A percentile compares a stretch with the other conserved stretches of the same genome.
These are phyloP conservation scores for Prototheca cutis DNA, from an alignment of 163 green algal genomes.

Conservation along the genomic window DNA sequence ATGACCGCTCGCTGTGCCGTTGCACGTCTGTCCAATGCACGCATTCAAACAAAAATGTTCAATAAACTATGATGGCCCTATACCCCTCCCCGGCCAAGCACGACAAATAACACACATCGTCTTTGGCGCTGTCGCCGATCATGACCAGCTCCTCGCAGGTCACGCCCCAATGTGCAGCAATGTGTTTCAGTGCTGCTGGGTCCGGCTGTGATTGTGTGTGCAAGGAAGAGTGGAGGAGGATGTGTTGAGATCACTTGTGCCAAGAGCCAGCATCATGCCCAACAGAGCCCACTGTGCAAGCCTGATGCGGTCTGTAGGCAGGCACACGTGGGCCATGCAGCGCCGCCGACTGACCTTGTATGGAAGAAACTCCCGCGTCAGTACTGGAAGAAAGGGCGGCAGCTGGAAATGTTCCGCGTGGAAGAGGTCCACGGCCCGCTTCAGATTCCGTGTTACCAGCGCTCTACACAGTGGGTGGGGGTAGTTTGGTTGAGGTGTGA, in stretches of 20 bases:
- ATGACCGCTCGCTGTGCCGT: too few relatives aligned
- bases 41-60: not conserved
- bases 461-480: too few relatives aligned
- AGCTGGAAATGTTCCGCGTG: constrained; percentile 18
- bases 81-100: too few relatives aligned
- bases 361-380: constrained; percentile 23
- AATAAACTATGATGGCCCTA: not conserved
- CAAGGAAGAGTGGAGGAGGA: too few relatives aligned
- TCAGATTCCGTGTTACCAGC: constrained; percentile 32
- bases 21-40: too few relatives aligned
- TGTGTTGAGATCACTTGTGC: too few relatives aligned
- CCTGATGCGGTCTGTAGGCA: too few relatives aligned
- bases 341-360: constrained; percentile 24
- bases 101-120: constrained; percentile 17
- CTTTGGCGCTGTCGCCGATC: constrained; percentile 30
- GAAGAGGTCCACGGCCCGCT: constrained; percentile 16
- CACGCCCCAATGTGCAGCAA: constrained; percentile 26
- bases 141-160: constrained; percentile 22
- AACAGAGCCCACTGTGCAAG: too few relatives aligned
- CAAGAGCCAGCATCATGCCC: too few relatives aligned
- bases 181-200: constrained; percentile 16
- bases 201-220: constrained; percentile 21
- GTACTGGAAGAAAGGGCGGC: constrained; percentile 24
- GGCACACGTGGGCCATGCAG: too few relatives aligned
- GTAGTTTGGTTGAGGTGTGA: too few relatives aligned